These are phyloP conservation scores for Teratosphaeria zuluensis DNA, from an alignment of 2,329 filamentous ascomycete genomes.

Conservation along the genomic window DNA sequence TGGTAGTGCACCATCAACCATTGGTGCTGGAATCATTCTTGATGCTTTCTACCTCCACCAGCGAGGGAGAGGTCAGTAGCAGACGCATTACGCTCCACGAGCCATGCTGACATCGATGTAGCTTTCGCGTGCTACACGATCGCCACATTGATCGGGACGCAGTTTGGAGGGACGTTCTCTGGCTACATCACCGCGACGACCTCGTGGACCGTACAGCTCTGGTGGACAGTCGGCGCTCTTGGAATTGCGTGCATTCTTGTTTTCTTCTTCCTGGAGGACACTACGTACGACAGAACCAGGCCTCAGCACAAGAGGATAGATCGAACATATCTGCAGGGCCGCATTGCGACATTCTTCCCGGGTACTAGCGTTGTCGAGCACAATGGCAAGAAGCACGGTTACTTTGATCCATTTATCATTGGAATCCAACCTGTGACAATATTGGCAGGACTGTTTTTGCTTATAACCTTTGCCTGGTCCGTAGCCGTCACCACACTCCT, in stretches of 20 bases:
- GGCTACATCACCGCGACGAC: constrained; percentile 1
- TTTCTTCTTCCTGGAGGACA: constrained; percentile 6
- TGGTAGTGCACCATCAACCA: constrained; percentile 28
- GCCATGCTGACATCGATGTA: neutral
- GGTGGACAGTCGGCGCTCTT: constrained; percentile 4
- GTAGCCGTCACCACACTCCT: constrained; percentile 13
- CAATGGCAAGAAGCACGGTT: constrained; percentile 6
- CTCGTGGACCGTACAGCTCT: constrained; percentile 2
- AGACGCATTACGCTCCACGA: neutral
- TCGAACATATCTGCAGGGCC: constrained; percentile 4
- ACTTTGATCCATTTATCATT: constrained; percentile 20
- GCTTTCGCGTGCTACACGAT: constrained; percentile 3
- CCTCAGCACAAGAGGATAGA: neutral
- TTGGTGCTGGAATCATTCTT: constrained; percentile 32
- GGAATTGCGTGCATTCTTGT: neutral
- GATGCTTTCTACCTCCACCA: constrained; percentile 30
- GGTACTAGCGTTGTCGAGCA: constrained; percentile 11
- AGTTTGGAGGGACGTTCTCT: neutral
- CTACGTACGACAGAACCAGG: neutral
- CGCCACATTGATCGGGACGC: neutral
- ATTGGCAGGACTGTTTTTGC: constrained; percentile 29
- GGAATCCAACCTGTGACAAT: constrained; percentile 22
- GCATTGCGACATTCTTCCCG: constrained; percentile 24
- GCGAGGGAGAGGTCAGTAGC: neutral
- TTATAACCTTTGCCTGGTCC: constrained; percentile 24